Conservation (phyloP, 176 grass and related monocot genomes). For the Cymbopogon citratus region DNA sequence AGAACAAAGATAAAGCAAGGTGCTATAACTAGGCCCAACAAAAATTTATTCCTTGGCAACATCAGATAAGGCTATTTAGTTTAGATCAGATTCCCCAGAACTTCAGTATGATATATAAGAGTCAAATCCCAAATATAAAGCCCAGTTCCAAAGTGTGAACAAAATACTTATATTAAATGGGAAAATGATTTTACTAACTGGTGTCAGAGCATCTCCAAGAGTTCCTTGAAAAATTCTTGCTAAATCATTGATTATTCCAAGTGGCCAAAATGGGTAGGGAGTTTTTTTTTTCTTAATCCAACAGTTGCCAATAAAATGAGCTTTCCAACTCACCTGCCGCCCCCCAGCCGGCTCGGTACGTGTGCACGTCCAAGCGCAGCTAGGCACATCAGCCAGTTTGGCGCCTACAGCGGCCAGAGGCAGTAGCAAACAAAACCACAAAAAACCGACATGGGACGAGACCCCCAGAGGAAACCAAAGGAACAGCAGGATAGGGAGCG, state of each 20-base stretch:
- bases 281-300: neutral
- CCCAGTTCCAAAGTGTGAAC: neutral
- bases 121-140: neutral
- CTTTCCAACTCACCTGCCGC: neutral
- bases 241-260: neutral
- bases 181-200: neutral
- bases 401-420: neutral
- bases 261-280: neutral
- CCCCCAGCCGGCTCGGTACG: neutral
- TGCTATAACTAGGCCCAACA: neutral
- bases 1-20: neutral
- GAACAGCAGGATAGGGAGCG: neutral
- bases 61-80: neutral
- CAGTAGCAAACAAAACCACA: neutral
- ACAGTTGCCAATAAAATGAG: neutral
- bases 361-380: neutral
- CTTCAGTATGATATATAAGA: neutral
- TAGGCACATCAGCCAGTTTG: neutral
- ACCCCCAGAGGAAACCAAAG: neutral
- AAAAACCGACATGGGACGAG: neutral
- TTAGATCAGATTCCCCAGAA: neutral
- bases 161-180: neutral
- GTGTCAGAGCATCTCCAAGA: neutral
- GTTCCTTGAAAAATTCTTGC: neutral
- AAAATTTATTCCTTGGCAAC: neutral